Percentiles rank a stretch among this genome's conserved stretches.
Evolutionary conservation across 352 stramenopile species (phyloP).

Genomic region (Thalassiosira pacifica): DNA sequence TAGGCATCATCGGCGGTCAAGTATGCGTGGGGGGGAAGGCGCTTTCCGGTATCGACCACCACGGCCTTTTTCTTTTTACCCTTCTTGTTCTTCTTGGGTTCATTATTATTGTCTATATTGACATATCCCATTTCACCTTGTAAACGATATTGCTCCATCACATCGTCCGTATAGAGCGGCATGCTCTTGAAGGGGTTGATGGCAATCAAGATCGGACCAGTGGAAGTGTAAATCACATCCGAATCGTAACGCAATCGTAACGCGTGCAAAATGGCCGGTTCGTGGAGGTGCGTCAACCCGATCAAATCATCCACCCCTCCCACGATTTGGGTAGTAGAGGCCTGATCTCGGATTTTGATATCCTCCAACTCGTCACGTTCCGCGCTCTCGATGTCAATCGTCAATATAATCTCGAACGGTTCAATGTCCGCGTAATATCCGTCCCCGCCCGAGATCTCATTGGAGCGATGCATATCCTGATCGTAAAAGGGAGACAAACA

Average conservation of each 20-base stretch:
- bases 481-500: conserved; percentile 9
- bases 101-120: background rate
- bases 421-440: conserved; percentile 71
- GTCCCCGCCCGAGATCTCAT: conserved; percentile 33
- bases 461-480: conserved; percentile 38
- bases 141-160: conserved; percentile 62
- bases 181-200: conserved; percentile 78
- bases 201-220: conserved; percentile 72
- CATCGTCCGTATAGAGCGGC: conserved; percentile 42
- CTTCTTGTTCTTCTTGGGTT: background rate
- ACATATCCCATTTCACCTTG: conserved; percentile 30
- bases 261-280: conserved; percentile 72
- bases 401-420: conserved; percentile 73
- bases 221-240: conserved; percentile 74
- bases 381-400: conserved; percentile 79
- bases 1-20: conserved; percentile 18
- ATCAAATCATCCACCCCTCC: conserved; percentile 55
- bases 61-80: background rate
- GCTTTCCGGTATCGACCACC: background rate
- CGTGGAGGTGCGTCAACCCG: conserved; percentile 68
- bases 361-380: conserved; percentile 83
- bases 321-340: background rate
- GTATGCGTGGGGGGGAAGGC: conserved; percentile 4
- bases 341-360: conserved; percentile 78
- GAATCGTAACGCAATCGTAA: conserved; percentile 44